Base-by-base conservation (phyloP, 106 monocot species). In the Posidonia australis region DNA sequence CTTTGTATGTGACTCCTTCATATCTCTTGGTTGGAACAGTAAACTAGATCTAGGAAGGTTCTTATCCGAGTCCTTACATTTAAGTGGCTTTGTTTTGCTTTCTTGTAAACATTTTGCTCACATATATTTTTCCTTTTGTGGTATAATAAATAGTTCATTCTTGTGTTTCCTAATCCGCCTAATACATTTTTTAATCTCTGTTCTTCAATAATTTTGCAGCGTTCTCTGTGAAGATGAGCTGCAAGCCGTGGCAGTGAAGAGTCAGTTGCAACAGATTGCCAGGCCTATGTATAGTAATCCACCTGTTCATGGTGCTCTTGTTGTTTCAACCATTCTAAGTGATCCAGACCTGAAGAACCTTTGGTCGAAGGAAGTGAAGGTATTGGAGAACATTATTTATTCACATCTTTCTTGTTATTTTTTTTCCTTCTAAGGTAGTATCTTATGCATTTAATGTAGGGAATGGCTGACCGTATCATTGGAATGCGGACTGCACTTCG, bases 261-360 rank as follows among this genome's bases (percentile, higher is more conserved):
- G 98, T 78, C 98, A 98, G 77, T 57, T 98, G 75, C 91, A 98
- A 73, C 98, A 98, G 71, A 83, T 98, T 65, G 90, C 83, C 9
- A 87, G 98, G 63, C 98, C 98, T 28, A 98, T 98, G 98, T 98
- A 98, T 67, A 91, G 91, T 60, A 98, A 91, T 46, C 98, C 91
- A 59, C 91, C 98, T 64, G 55, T 91, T 49, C 98, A 98, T 75
- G 98, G 98, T 61, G 78, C 98, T 16, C 77, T 88, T 23, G 61
- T 98, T 67, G 90, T 90, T 69, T 85, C 87, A 11, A 85, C 76
- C 28, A 91, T 98, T 72, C 85, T 98, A 23, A 71, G 70, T 70
- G 91, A 98, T 76, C 85, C 87, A 71, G 83, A 85, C 29, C 74
- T 98, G 42, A 98, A 91, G 62, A 76, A 51, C 55, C 54, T 91